These are phyloP conservation scores for Jimgerdemannia flammicorona DNA, from an alignment of 192 early-diverging fungal genomes.

Conservation along the genomic window DNA sequence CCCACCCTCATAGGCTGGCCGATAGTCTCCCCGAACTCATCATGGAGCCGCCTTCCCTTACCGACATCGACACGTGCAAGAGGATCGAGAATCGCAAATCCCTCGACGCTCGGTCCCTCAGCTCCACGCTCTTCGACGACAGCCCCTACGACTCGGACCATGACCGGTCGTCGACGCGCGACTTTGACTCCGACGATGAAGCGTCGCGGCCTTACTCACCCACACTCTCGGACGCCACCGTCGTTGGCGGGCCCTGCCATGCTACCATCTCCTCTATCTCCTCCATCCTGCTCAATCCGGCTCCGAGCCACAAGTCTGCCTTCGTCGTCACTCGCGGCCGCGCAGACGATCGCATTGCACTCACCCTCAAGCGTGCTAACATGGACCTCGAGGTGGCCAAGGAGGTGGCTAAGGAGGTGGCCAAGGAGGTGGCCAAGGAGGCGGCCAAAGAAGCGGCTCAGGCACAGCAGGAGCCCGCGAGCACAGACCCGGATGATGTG, in stretches of 20 bases:
- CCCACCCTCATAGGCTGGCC: neutral
- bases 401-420: neutral
- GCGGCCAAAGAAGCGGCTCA: no score
- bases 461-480: neutral
- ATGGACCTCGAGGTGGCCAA: neutral
- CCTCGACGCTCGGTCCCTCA: neutral
- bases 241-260: neutral
- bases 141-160: neutral
- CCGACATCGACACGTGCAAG: neutral
- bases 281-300: neutral
- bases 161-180: neutral
- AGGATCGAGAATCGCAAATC: neutral
- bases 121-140: neutral
- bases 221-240: neutral
- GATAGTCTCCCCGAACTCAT: neutral
- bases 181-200: neutral
- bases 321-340: neutral
- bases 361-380: neutral
- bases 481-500: neutral
- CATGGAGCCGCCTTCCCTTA: neutral
- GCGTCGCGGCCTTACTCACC: neutral
- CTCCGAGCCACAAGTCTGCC: neutral
- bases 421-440: neutral
- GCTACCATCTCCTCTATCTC: neutral
- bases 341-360: neutral